Evolutionary conservation across 2,329 filamentous ascomycete species (phyloP).

Genomic region (Diaporthe sp.): DNA sequence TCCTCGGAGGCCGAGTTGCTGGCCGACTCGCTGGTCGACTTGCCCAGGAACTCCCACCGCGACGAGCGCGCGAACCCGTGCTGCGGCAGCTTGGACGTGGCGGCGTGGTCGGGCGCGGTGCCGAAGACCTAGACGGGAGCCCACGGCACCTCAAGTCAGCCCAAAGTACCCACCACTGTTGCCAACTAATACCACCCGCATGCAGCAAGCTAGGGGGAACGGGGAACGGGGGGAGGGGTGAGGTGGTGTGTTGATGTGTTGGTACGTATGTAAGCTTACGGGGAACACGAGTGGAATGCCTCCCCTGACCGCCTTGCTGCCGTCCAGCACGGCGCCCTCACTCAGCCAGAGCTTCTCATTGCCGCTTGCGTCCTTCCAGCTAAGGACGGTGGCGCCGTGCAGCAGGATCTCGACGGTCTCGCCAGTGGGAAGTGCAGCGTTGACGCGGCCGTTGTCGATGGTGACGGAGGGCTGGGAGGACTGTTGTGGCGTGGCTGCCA

Average conservation of each 20-base stretch:
- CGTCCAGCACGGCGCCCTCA: conserved; percentile 84
- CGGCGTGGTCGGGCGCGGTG: conserved; percentile 79
- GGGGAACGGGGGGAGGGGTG: neutral
- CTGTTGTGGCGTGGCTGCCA: conserved; percentile 80
- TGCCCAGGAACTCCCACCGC: conserved; percentile 94
- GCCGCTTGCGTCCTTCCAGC: conserved; percentile 88
- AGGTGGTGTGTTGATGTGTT: neutral
- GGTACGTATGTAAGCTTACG: conserved; percentile 64
- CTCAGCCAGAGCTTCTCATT: conserved; percentile 90
- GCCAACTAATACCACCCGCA: neutral
- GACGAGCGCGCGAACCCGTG: conserved; percentile 95
- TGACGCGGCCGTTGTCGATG: conserved; percentile 79
- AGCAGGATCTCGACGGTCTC: conserved; percentile 89
- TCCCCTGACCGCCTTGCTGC: conserved; percentile 89
- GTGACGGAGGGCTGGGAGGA: conserved; percentile 83
- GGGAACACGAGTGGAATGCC: conserved; percentile 95
- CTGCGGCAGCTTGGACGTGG: conserved; percentile 86
- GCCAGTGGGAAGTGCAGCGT: conserved; percentile 86
- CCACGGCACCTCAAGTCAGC: conserved; percentile 15
- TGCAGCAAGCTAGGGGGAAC: conserved; percentile 18
- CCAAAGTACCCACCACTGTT: neutral
- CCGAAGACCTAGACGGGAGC: conserved; percentile 80
- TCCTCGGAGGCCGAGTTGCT: conserved; percentile 57
- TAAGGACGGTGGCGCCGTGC: conserved; percentile 92
- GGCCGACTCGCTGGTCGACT: conserved; percentile 77